Conservation (phyloP, 2,329 filamentous ascomycete species). For the Arthroderma sp. region DNA sequence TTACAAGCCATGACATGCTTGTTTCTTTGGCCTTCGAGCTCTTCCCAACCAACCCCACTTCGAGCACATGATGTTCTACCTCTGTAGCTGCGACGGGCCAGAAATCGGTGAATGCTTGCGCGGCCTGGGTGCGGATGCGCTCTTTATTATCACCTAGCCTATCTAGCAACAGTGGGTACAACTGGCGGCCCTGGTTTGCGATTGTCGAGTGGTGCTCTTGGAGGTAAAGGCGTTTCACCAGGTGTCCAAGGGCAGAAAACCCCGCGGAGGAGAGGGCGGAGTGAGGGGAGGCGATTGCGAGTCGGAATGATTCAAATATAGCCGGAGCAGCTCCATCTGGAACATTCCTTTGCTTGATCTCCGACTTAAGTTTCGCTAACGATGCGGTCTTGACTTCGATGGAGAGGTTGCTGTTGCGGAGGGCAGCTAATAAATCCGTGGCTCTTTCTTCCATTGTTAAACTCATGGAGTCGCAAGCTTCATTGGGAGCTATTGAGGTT, state of each 20-base stretch:
- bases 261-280: conserved; percentile 66
- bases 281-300: conserved; percentile 63
- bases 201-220: conserved; percentile 65
- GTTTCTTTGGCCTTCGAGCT: conserved; percentile 75
- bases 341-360: conserved; percentile 86
- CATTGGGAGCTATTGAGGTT: conserved; percentile 6
- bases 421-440: conserved; percentile 38
- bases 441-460: conserved; percentile 45
- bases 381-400: conserved; percentile 58
- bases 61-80: conserved; percentile 68
- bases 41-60: conserved; percentile 63
- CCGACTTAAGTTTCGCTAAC: conserved; percentile 65
- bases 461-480: conserved; percentile 5
- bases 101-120: conserved; percentile 64
- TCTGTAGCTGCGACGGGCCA: conserved; percentile 57
- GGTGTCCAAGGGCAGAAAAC: conserved; percentile 76
- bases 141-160: conserved; percentile 82
- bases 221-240: conserved; percentile 71
- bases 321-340: conserved; percentile 56
- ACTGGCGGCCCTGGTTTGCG: conserved; percentile 54
- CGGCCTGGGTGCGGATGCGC: conserved; percentile 61
- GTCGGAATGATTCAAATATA: conserved; percentile 70
- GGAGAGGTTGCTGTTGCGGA: conserved; percentile 51
- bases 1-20: conserved; percentile 71
- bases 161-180: conserved; percentile 65